Conservation (phyloP, 768 basidiomycete genomes). For the Lentinula edodes region DNA sequence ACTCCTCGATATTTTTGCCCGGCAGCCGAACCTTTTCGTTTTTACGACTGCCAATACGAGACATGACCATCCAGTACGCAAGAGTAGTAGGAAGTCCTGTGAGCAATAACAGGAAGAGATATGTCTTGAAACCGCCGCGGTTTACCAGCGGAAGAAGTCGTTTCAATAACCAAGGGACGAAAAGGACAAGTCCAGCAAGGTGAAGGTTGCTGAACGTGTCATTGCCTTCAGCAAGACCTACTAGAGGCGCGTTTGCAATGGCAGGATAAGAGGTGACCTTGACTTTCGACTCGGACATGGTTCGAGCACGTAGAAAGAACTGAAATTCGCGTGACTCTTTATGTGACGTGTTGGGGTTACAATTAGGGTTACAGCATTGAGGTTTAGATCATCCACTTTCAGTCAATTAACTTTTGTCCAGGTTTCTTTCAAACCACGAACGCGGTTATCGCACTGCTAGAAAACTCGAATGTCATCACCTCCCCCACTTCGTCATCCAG, state of each 20-base stretch:
- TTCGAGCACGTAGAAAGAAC: no score
- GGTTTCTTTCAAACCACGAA: background rate
- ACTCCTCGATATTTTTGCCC: conserved; percentile 80
- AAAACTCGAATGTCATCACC: conserved; percentile 40
- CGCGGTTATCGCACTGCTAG: background rate
- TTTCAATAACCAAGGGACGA: conserved; percentile 82
- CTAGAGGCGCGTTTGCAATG: conserved; percentile 81
- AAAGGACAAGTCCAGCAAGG: conserved; percentile 70
- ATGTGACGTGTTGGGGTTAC: conserved; percentile 2
- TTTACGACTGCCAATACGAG: conserved; percentile 60
- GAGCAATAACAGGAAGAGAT: conserved; percentile 72
- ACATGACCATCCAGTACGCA: conserved; percentile 87
- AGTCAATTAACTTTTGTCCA: no score
- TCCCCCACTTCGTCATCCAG: conserved; percentile 81
- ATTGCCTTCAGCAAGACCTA: conserved; percentile 82
- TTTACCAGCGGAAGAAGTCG: conserved; percentile 75
- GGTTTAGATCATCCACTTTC: background rate
- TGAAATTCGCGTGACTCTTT: background rate
- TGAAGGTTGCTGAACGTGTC: conserved; percentile 79
- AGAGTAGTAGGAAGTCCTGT: conserved; percentile 74
- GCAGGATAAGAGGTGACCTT: conserved; percentile 64
- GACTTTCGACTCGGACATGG: conserved; percentile 25
- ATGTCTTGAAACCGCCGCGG: conserved; percentile 81
- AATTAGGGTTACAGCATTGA: background rate
- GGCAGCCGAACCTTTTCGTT: conserved; percentile 86